Base-by-base conservation (phyloP, 2,329 filamentous ascomycete genomes). In the Huntiella savannae region DNA sequence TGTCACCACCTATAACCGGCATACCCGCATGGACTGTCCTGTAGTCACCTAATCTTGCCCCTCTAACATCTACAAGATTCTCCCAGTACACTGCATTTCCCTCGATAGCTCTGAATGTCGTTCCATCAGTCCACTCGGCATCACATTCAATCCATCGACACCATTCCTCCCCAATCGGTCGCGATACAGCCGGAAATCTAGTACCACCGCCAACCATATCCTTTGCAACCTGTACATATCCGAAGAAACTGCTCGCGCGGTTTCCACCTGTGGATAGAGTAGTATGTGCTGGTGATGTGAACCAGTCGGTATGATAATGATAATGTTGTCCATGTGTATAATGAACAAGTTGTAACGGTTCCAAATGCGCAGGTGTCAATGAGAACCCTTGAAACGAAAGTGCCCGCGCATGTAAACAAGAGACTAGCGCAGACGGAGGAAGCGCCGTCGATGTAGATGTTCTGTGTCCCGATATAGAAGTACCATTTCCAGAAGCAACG, bases 241-340 rank as follows among this genome's bases (percentile, higher is more conserved):
- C 67, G 51, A 69, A 70, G 54, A 70, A 68, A 5, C 64, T 67
- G 15, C 60, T 63, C 3, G 59, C 51, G 1, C 66, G 57, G 53
- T 70, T 69, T 3, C 66, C 65, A 8, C 66, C 66, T 6, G 60
- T 51, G 1, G 55, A 56, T 5, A 60, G 56, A 1, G 58, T 57
- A 12, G 61, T 58, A 39, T 64, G 60, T 2, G 56, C 52, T 2
- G 58, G 53, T 45, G 63, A 60, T 3, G 62, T 62, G 57, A 67
- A 69, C 67, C 67, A 69, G 56, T 70, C 67, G 2, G 65, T 68
- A 56, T 70, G 67, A 54, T 63, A 67, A 53, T 68, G 63, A 55
- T 66, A 69, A 47, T 59, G 63, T 53, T 67, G 63, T 12, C 63
- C 63, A 5, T 53, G 49, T 33, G 56, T 61, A 52, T 70, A 70